phyloP scores from a whole-genome alignment of 2,329 filamentous ascomycete genomes.

The Didymella segeticola region DNA sequence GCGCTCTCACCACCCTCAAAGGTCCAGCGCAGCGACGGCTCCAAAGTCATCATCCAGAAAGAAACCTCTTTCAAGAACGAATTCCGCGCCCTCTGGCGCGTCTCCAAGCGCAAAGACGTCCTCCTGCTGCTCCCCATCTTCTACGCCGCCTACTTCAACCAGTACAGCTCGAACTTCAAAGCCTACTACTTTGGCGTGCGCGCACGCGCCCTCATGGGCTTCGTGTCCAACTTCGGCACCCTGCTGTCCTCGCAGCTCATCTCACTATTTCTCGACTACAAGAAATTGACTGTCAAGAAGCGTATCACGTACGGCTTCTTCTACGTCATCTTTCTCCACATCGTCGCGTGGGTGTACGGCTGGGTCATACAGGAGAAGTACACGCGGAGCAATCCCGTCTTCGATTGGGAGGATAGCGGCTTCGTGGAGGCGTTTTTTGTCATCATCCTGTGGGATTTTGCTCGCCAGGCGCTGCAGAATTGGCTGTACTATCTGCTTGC shows the following conservation, averaged over 20 bases:
- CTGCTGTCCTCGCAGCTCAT: slow-evolving; percentile 56
- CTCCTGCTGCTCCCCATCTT: slow-evolving; percentile 53
- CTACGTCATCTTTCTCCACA: slow-evolving; percentile 55
- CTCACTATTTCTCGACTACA: slow-evolving; percentile 55
- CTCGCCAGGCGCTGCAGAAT: slow-evolving; percentile 61
- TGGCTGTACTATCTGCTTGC: slow-evolving; percentile 64
- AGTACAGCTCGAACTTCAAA: slow-evolving; percentile 58
- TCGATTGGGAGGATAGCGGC: slow-evolving; percentile 52
- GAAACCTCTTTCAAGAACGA: slow-evolving; percentile 52
- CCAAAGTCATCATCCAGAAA: slow-evolving; percentile 46
- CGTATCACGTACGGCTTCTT: slow-evolving; percentile 55
- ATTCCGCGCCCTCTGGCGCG: slow-evolving; percentile 47
- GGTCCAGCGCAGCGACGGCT: slow-evolving; percentile 53
- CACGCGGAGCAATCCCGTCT: slow-evolving; percentile 50
- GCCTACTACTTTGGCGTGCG: slow-evolving; percentile 58
- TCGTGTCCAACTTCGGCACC: slow-evolving; percentile 52
- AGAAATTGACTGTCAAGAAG: slow-evolving; percentile 47
- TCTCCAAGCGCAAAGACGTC: slow-evolving; percentile 41
- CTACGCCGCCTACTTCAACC: slow-evolving; percentile 56
- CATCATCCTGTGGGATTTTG: slow-evolving; percentile 58
- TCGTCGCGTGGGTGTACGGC: slow-evolving; percentile 60
- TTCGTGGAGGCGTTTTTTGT: slow-evolving; percentile 59
- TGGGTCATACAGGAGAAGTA: slow-evolving; percentile 63
- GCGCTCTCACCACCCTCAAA: slow-evolving; percentile 51
- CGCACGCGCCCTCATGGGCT: slow-evolving; percentile 57